Base-by-base conservation (phyloP, 129 eudicot genomes). In the Calendula officinalis region DNA sequence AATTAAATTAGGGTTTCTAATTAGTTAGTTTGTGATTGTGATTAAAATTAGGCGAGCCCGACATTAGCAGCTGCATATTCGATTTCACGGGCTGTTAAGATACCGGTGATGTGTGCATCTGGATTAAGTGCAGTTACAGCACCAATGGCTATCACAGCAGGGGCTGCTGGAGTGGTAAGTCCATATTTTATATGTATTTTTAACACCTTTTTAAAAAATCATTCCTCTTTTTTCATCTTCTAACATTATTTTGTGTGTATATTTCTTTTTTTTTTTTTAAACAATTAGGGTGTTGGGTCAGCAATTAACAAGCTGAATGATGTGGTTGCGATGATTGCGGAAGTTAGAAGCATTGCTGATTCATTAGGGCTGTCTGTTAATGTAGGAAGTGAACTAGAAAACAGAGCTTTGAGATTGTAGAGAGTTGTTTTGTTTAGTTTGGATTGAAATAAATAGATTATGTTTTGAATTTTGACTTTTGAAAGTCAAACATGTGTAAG, bases 101-200 rank as follows among this genome's bases (percentile, higher is more conserved):
- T 91, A 62, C 98, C 98, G 0, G 98, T 91, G 37, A 87, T 91
- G 98, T 91, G 96, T 77, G 81, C 98, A 15, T 91, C 98, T n/a
- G 98, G 98, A 57, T 71, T 91, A 30, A 91, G 98, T 51, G 82
- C 96, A 40, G 96, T 91, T 56, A 91, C 98, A 36, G 98, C 86
- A 40, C 96, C 96, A 53, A 82, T 91, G 96, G 98, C 98, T 32
- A 88, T 91, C 63, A 76, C 96, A 13, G 96, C 96, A 0, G 98
- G 98, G 17, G 98, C 98, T 54, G 82, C 98, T 15, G 98, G 98
- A 44, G 96, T 91, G 81, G 98, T 91, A 77, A 13, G 81, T 13
- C 36, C 57, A 62, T 46, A 5, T 48, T 34, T 56, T 39, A 12
- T n/a, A 4, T 27, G 13, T 39, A 3, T 27, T 67, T 43, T 36